Evolutionary conservation across 2,329 filamentous ascomycete species (phyloP), one percentile per base, ranked within the genome.

Genomic region (Penicillium palitans): DNA sequence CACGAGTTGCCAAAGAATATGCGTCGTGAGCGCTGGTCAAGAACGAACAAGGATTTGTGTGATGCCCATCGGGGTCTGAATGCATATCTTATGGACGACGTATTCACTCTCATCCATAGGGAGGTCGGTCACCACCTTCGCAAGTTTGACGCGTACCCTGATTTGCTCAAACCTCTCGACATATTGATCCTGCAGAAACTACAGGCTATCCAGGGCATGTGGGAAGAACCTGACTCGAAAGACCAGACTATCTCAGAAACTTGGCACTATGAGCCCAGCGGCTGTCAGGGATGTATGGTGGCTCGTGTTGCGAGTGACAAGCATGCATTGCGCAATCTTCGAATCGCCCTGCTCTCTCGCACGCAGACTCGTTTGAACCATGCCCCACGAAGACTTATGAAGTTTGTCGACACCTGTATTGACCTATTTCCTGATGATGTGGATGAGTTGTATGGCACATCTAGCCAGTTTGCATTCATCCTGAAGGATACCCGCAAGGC

Each of bases 271-370:
- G 74, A 78, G 59, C 57, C 52, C 21, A 72, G 75, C 48, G 50
- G 59, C 9, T 79, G 76, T 57, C 62, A 73, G 29, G 76, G 71
- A 0, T 79, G 76, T 46, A 75, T 77, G 49, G 42, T 78, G 10
- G 64, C 70, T 7, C 66, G 71, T 0, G 62, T 79, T 13, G 66
- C 68, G 2, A 51, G 58, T 0, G 59, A 74, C 48, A 64, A 67
- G 4, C 41, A 61, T 2, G 59, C 59, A 2, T 37, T 78, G 17
- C 66, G 66, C 19, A 68, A 74, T 44, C 60, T 79, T 12, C 68
- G 73, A 1, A 54, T 65, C 1, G 55, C 67, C 1, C 41, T 76
- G 31, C 57, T 71, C 15, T 71, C 72, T 51, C 72, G 72, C 21
- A 74, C 68, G 4, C 58, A 64, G 10, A 74, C 66, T 4, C 63